A percentile compares a stretch with the other conserved stretches of the same genome.
These are phyloP conservation scores for Xerocomus minutiporus DNA, from an alignment of 1,284 basidiomycete genomes.

Conservation along the genomic window DNA sequence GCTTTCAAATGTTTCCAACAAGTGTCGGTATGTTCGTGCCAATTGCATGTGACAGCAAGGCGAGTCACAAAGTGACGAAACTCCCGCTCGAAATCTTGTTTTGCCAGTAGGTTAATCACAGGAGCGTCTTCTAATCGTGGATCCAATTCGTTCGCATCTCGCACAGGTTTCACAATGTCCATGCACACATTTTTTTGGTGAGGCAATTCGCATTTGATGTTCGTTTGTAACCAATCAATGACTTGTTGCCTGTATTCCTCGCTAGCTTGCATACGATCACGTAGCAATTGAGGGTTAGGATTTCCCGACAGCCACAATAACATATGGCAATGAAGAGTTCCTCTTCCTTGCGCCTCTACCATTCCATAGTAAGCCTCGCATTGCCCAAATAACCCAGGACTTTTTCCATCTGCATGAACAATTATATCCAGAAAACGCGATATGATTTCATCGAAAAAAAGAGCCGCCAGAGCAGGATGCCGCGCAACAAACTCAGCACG, in stretches of 20 bases:
- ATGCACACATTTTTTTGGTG: neutral
- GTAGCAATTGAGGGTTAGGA: neutral
- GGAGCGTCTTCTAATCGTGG: neutral
- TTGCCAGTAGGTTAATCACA: fast-evolving
- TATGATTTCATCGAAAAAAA: neutral
- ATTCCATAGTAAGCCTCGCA: neutral
- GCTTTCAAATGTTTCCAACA: neutral
- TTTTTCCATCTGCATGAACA: neutral
- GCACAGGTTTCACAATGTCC: neutral
- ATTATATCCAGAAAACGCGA: neutral
- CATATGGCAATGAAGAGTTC: neutral
- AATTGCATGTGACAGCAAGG: neutral
- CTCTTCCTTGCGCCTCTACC: neutral
- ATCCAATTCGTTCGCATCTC: neutral
- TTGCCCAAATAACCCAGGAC: neutral
- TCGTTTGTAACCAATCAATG: neutral
- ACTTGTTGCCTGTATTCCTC: neutral
- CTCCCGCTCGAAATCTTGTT: neutral
- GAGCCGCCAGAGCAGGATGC: neutral
- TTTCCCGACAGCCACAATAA: neutral
- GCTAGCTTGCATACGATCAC: neutral
- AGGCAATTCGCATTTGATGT: neutral
- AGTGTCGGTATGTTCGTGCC: neutral
- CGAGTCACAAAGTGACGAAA: neutral
- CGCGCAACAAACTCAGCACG: neutral